Percentiles rank a stretch among this genome's conserved stretches.
These are phyloP conservation scores for Papilionanthe hybrid DNA, from an alignment of 116 monocot species.

Conservation along the genomic window DNA sequence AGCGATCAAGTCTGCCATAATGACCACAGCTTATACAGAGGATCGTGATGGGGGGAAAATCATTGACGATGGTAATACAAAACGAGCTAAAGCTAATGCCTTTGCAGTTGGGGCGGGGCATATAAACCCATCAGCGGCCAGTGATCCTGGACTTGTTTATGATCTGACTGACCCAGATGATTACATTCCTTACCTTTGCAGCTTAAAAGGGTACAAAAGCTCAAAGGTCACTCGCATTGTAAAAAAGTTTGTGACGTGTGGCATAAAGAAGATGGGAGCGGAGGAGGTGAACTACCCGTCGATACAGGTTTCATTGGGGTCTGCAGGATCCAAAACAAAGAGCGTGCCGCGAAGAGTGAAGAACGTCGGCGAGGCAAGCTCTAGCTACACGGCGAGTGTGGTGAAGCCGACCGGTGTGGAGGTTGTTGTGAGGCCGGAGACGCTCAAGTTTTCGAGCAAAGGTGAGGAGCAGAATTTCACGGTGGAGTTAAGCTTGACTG, in stretches of 20 bases:
- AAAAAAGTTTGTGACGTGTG: not conserved
- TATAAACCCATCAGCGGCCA: conserved; percentile 8
- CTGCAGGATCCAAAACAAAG: not conserved
- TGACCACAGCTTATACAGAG: conserved; percentile 8
- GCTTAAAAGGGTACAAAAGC: conserved; percentile 5
- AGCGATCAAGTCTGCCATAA: conserved; percentile 17
- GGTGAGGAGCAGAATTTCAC: conserved; percentile 8
- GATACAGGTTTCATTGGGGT: conserved; percentile 3
- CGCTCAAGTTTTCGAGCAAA: not conserved
- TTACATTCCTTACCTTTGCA: conserved; percentile 22
- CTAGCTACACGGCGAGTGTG: conserved; percentile 4
- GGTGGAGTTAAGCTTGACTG: not conserved
- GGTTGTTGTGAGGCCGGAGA: conserved; percentile 2
- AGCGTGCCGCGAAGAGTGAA: conserved; percentile 4
- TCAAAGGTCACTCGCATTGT: not conserved
- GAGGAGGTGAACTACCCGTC: conserved; percentile 20
- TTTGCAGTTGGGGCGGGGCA: conserved; percentile 14
- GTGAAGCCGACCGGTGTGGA: not conserved
- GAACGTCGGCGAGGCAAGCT: conserved; percentile 17
- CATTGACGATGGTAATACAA: not conserved
- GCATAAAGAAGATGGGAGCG: not conserved
- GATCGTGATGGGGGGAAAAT: conserved; percentile 14
- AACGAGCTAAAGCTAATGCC: not conserved
- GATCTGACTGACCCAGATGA: not conserved
- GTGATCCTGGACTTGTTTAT: conserved; percentile 19